Percentiles rank a stretch among this genome's conserved stretches.
These are phyloP conservation scores for Xanthoparmelia taractica DNA, from an alignment of 495 filamentous ascomycete species.

Conservation along the genomic window DNA sequence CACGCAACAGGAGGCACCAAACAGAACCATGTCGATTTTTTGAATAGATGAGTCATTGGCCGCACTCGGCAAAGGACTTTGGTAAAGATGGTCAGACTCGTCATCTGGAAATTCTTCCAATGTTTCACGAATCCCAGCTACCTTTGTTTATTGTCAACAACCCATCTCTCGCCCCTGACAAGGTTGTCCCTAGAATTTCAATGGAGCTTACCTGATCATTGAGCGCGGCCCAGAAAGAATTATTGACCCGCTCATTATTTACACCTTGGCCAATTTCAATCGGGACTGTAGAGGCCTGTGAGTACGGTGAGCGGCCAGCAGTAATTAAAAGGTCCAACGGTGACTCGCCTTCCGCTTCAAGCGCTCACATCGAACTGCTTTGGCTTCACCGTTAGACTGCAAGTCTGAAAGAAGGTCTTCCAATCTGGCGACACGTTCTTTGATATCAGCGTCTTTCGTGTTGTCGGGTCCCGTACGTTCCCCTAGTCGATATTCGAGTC, in stretches of 20 bases:
- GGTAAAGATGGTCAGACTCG: background rate
- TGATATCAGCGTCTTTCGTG: constrained; percentile 2
- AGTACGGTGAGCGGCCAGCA: background rate
- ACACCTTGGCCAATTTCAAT: background rate
- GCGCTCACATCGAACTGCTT: background rate
- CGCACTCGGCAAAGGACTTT: background rate
- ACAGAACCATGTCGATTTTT: constrained; percentile 2
- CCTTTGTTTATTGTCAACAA: background rate
- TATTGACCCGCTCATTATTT: background rate
- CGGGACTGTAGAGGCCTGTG: background rate
- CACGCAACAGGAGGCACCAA: constrained; percentile 7
- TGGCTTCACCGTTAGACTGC: background rate
- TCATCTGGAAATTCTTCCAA: constrained; percentile 8
- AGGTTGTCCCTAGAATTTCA: background rate
- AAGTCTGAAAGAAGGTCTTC: constrained; percentile 7
- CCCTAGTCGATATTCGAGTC: background rate
- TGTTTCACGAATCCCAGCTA: constrained; percentile 11
- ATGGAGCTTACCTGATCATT: background rate
- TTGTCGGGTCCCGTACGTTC: constrained; percentile 3
- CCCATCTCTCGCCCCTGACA: background rate
- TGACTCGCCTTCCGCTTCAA: background rate
- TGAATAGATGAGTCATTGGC: constrained; percentile 2
- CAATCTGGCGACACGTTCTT: constrained; percentile 7
- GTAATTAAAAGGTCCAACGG: background rate
- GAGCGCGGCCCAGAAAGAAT: background rate